Evolutionary conservation across 2,329 filamentous ascomycete genomes (phyloP).

Genomic region (Cladobotryum protrusum): DNA sequence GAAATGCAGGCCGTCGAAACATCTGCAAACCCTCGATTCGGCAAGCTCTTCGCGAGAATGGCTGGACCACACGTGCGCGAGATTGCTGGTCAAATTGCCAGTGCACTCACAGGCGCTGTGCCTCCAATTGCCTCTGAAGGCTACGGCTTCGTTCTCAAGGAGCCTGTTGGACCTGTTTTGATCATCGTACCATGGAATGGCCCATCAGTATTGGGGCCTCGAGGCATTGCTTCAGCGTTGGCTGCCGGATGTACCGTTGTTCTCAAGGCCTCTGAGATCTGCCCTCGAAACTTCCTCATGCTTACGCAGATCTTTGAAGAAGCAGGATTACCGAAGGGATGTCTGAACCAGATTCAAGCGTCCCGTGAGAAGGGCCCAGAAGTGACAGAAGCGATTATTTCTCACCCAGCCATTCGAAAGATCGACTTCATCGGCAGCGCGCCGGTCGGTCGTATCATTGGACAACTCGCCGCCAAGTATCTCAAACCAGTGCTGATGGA

Average conservation of each 20-base stretch:
- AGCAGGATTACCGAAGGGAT: constrained; percentile 6
- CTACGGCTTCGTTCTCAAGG: too few species aligned
- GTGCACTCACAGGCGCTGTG: too few species aligned
- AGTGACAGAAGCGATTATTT: constrained; percentile 7
- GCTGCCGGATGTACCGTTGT: constrained; percentile 12
- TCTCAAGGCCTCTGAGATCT: constrained; percentile 11
- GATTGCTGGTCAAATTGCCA: too few species aligned
- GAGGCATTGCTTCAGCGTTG: constrained; percentile 4
- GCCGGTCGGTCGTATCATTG: constrained; percentile 4
- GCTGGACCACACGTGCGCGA: too few species aligned
- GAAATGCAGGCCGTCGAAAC: too few species aligned
- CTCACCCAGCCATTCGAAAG: constrained; percentile 9
- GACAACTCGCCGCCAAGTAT: constrained; percentile 2
- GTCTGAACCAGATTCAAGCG: constrained; percentile 1
- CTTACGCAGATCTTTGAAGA: constrained; percentile 2
- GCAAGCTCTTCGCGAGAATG: too few species aligned
- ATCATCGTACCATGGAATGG: constrained; percentile 11
- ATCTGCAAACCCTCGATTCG: too few species aligned
- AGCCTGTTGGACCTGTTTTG: not conserved
- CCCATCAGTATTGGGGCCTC: constrained; percentile 3
- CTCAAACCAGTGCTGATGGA: constrained; percentile 11
- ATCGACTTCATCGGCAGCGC: constrained; percentile 12
- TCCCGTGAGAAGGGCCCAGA: not conserved
- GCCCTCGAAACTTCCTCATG: constrained; percentile 1
- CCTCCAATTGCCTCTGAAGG: too few species aligned